phyloP scores from a whole-genome alignment of 2,329 filamentous ascomycete genomes.

The Epichloe sp. region DNA sequence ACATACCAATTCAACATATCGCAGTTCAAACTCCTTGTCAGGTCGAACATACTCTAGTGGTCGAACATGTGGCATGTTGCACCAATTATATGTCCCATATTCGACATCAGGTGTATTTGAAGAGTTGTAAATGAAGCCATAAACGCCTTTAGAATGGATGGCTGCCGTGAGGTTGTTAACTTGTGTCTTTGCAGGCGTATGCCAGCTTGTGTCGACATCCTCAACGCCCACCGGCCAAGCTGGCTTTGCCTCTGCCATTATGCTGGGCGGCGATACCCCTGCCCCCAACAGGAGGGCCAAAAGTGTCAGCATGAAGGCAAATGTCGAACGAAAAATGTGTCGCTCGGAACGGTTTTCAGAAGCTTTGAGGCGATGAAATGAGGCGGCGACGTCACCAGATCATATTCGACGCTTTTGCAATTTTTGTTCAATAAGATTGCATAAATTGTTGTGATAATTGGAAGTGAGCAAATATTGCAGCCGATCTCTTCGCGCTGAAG shows the following conservation, averaged over 20 bases:
- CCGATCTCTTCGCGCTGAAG: too few relatives aligned
- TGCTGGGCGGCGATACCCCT: not conserved
- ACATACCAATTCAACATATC: slow-evolving; percentile 62
- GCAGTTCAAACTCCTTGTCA: slow-evolving; percentile 43
- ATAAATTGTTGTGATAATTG: too few relatives aligned
- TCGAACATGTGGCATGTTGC: slow-evolving; percentile 80
- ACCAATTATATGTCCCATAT: slow-evolving; percentile 65
- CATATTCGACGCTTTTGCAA: too few relatives aligned
- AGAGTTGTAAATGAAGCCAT: slow-evolving; percentile 63
- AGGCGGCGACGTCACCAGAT: too few relatives aligned
- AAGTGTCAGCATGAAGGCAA: not conserved
- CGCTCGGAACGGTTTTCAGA: not conserved
- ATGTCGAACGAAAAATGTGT: not conserved
- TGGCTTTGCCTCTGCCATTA: not conserved
- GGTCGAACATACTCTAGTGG: slow-evolving; percentile 47
- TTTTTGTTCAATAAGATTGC: too few relatives aligned
- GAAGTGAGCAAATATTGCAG: too few relatives aligned
- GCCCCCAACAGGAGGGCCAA: not conserved
- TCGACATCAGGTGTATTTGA: slow-evolving; percentile 41
- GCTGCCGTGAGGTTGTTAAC: slow-evolving; percentile 50
- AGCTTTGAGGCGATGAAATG: too few relatives aligned
- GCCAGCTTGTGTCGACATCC: slow-evolving; percentile 36
- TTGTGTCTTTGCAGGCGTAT: slow-evolving; percentile 38
- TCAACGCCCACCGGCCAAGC: not conserved
- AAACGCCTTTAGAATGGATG: slow-evolving; percentile 46